Evolutionary conservation across 345 rosid species (phyloP), one percentile per base, ranked within the genome.

Genomic region (Brassica cretica): DNA sequence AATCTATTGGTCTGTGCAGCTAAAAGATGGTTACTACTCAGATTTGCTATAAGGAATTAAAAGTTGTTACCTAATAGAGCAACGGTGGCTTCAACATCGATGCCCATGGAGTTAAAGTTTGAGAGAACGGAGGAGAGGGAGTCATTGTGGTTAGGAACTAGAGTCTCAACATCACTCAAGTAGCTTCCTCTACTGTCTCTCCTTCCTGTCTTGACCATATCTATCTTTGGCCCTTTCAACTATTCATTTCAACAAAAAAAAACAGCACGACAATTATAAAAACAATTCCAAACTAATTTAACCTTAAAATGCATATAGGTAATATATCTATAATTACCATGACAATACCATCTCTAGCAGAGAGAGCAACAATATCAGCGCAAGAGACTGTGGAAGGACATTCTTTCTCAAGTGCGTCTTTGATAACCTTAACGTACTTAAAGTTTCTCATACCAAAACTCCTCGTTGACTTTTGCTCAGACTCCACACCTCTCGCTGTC

Each of bases 391-490:
- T 89, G 21, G 6, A 0, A 3, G 95, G 95, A 77, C 97, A 91
- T 68, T 84, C 93, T 66, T 60, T 68, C 80, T 94, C 97, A 0
- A 94, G 81, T 12, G 97, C 98, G 8, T 75, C 85, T 79, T 94
- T 92, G 76, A 94, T 92, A 9, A 87, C 70, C 56, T 73, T 78
- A 9, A 92, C 89, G 51, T 92, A 91, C 86, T 91, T 92, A 78
- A 94, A 94, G 67, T 89, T 89, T 51, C 93, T 91, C 97, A 92
- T 91, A 35, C 98, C 98, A n/a, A 94, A 82, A 79, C 97, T 92
- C 76, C 89, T 84, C 0, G 24, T 44, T 0, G 97, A 83, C 3
- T 55, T 66, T 73, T 94, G 88, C 81, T 92, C 95, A 5, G 93
- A 89, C 71, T 85, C 83, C 0, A 89, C 81, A 30, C 90, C 89